Evolutionary conservation across 169 alveolate genomes (phyloP), one percentile per base, ranked within the genome.

Genomic region (Amoebophrya sp.): DNA sequence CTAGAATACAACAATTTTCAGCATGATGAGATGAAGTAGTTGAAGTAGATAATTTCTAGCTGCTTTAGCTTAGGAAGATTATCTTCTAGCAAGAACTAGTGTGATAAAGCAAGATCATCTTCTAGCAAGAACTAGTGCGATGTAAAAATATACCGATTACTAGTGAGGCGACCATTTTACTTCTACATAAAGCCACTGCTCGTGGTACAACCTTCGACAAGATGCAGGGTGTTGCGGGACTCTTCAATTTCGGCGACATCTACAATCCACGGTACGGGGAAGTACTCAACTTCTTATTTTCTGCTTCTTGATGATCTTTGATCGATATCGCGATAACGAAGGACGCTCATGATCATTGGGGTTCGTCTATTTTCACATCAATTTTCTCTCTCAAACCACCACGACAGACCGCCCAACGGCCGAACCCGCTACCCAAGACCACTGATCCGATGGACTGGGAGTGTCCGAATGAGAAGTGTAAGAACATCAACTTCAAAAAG

Each of bases 201-300:
- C n/a, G n/a, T n/a, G n/a, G n/a, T n/a, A n/a, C n/a, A n/a, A n/a
- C n/a, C n/a, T n/a, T n/a, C n/a, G n/a, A n/a, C n/a, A 47, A 6
- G 65, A 65, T 65, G 83, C 83, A 65, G 83, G 83, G 83, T 1
- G 83, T 18, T 36, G 10, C 2, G 83, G 83, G 83, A 6, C 83
- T 65, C 38, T 65, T 6, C 83, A 65, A 65, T 65, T 65, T 65
- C 26, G 83, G 83, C 83, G 83, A 65, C 83, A 65, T 65, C 83
- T 65, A 65, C 83, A 65, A 65, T 26, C 83, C 83, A 18, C 83
- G 26, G 83, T 18, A 18, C 2, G 26, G 83, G 33, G 83, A 18
- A 53, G 76, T 53, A 53, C 76, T 53, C 23, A 53, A 53, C n/a
- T 23, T 53, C 23, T 53, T 14, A 10, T 23, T 53, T 53, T 10